phyloP scores from a whole-genome alignment of 208 protist genomes.

The Leishmania amazonensis region DNA sequence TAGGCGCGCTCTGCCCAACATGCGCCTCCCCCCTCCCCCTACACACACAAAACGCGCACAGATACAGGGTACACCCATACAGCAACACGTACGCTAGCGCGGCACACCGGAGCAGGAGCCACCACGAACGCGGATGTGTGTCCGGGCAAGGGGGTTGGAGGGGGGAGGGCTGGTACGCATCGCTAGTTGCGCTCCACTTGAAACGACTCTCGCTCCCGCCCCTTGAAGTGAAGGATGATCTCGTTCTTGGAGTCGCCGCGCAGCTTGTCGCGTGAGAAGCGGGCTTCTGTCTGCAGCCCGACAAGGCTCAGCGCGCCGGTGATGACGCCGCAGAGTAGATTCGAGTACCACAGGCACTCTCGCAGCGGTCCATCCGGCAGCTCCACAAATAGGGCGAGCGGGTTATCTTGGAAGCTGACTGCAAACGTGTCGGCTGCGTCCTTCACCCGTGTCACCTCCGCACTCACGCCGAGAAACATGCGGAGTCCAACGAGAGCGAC shows the following conservation, averaged over 20 bases:
- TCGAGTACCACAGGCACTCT: constrained; percentile 94
- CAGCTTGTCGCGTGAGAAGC: constrained; percentile 87
- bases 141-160: not conserved
- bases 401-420: constrained; percentile 96
- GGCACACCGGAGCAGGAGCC: not conserved
- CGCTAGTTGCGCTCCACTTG: constrained; percentile 60
- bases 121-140: not conserved
- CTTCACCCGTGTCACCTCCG: constrained; percentile 86
- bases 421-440: constrained; percentile 81
- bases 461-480: constrained; percentile 96
- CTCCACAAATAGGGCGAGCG: constrained; percentile 97
- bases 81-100: constrained; percentile 2
- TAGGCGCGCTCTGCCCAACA: not conserved
- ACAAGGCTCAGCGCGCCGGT: constrained; percentile 95
- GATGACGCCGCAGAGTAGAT: constrained; percentile 97
- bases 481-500: constrained; percentile 95
- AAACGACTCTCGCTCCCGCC: constrained; percentile 77
- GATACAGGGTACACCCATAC: constrained; percentile 1
- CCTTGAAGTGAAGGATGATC: constrained; percentile 85
- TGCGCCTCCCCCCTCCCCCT: not conserved
- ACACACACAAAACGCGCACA: not conserved
- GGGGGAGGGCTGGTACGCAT: not conserved
- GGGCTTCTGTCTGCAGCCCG: constrained; percentile 79
- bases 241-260: constrained; percentile 90
- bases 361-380: constrained; percentile 92